Percentiles rank a stretch among this genome's conserved stretches.
Conservation (phyloP, 176 grass and related monocot genomes). For the Echinochloa phyllopogon region DNA sequence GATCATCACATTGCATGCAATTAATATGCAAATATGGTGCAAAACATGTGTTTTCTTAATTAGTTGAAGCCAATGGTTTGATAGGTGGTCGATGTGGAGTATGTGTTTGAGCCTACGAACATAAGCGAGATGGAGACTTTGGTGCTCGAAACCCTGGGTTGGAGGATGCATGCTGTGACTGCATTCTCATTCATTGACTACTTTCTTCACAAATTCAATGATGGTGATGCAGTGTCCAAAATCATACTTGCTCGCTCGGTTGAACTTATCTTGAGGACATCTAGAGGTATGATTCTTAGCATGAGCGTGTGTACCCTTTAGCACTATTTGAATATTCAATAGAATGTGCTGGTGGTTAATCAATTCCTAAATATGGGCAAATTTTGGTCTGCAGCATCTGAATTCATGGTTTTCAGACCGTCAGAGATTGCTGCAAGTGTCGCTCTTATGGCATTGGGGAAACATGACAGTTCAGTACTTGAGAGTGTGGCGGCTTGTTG, state of each 20-base stretch:
- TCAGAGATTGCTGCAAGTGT: slow-evolving; percentile 70
- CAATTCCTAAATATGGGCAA: slow-evolving; percentile 8
- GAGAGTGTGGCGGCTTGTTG: slow-evolving; percentile 48
- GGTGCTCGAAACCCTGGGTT: slow-evolving; percentile 61
- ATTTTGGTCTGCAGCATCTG: slow-evolving; percentile 54
- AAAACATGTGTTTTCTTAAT: slow-evolving; percentile 16
- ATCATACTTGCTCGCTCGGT: slow-evolving; percentile 35
- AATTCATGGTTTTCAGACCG: slow-evolving; percentile 63
- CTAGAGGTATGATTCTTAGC: slow-evolving; percentile 46
- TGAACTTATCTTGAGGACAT: slow-evolving; percentile 54
- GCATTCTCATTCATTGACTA: slow-evolving; percentile 77
- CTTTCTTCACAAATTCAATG: slow-evolving; percentile 65
- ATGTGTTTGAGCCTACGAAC: slow-evolving; percentile 59
- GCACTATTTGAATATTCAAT: neutral
- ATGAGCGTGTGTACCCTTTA: neutral
- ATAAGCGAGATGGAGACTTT: slow-evolving; percentile 68
- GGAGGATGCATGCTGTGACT: slow-evolving; percentile 66
- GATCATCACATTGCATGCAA: neutral
- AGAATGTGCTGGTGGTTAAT: slow-evolving; percentile 24
- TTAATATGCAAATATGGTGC: neutral
- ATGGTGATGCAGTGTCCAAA: slow-evolving; percentile 28
- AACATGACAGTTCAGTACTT: slow-evolving; percentile 45
- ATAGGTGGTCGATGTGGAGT: slow-evolving; percentile 59
- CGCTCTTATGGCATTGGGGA: slow-evolving; percentile 44
- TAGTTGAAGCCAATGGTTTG: slow-evolving; percentile 1